Percentiles rank a stretch among this genome's conserved stretches.
Conservation (phyloP, 2,329 filamentous ascomycete genomes). For the Xylariaceae sp. region DNA sequence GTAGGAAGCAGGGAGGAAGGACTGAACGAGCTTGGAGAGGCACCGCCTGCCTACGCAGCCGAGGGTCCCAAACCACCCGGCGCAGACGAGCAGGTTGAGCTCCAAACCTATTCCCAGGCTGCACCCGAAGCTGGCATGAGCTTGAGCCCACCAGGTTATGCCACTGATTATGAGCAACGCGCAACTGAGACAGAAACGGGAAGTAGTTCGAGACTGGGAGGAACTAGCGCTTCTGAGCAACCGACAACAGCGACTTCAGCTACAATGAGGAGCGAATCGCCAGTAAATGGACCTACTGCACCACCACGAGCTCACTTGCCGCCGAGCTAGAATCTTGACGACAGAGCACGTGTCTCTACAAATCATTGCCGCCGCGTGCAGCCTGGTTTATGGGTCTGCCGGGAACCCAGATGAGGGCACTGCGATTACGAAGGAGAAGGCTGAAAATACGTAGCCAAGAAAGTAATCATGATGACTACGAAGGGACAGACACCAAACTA, state of each 20-base stretch:
- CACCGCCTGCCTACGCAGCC: conserved; percentile 31
- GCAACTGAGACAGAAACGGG: conserved; percentile 1
- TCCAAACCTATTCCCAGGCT: conserved; percentile 15
- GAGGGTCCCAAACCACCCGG: conserved; percentile 20
- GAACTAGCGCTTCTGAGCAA: not conserved
- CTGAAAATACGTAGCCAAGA: no score
- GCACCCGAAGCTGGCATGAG: conserved; percentile 11
- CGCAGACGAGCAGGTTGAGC: conserved; percentile 17
- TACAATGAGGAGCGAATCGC: no score
- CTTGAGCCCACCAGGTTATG: conserved; percentile 17
- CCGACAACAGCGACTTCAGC: not conserved
- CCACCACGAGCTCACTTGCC: no score
- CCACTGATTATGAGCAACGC: conserved; percentile 2
- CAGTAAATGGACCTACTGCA: no score
- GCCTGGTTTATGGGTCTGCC: no score
- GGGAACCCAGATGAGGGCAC: no score
- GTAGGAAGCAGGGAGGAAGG: conserved; percentile 30
- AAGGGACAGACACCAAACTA: no score
- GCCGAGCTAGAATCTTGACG: no score
- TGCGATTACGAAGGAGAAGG: no score
- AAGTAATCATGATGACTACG: no score
- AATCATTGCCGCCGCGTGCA: no score
- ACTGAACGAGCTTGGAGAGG: conserved; percentile 34
- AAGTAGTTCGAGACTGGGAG: not conserved
- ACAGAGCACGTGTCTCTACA: no score